A percentile compares a stretch with the other conserved stretches of the same genome.
Evolutionary conservation across 345 rosid genomes (phyloP).

Genomic region (Linum trigynum): DNA sequence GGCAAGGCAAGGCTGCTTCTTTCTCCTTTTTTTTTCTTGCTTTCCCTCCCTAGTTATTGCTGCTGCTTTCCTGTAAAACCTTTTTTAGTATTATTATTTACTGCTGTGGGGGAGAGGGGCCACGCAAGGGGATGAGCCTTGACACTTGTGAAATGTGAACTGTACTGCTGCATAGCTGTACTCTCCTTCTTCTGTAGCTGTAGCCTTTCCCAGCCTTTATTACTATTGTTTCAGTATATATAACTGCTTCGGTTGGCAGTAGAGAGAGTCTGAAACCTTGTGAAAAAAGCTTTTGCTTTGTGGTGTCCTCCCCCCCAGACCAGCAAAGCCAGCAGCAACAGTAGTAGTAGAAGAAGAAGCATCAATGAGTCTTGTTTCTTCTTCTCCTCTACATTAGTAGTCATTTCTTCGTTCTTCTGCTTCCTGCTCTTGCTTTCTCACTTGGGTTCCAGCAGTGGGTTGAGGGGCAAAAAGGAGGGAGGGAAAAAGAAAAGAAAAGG

Average conservation of each 20-base stretch:
- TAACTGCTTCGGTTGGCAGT: neutral
- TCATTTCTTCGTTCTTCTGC: neutral
- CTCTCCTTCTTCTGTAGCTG: neutral
- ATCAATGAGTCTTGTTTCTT: neutral
- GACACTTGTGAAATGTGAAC: constrained; percentile 6
- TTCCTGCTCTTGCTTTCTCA: neutral
- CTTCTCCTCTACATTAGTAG: neutral
- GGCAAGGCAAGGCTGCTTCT: neutral
- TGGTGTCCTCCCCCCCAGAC: neutral
- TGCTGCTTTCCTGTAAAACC: neutral
- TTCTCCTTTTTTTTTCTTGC: neutral
- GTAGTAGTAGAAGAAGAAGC: neutral
- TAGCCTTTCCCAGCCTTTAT: neutral
- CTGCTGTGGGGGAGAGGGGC: neutral
- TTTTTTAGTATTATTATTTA: neutral
- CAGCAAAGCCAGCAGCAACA: too few species aligned
- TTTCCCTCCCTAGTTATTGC: neutral
- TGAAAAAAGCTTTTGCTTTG: neutral
- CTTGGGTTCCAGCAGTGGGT: neutral
- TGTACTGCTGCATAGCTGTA: neutral
- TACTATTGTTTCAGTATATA: neutral
- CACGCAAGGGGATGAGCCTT: constrained; percentile 2
- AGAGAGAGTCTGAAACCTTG: neutral
- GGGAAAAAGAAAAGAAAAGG: neutral
- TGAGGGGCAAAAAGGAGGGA: too few species aligned